A percentile compares a stretch with the other conserved stretches of the same genome.
Evolutionary conservation across 1,139 yeast genomes (phyloP).

Genomic region (Hemisphaericaspora lyxosophila): DNA sequence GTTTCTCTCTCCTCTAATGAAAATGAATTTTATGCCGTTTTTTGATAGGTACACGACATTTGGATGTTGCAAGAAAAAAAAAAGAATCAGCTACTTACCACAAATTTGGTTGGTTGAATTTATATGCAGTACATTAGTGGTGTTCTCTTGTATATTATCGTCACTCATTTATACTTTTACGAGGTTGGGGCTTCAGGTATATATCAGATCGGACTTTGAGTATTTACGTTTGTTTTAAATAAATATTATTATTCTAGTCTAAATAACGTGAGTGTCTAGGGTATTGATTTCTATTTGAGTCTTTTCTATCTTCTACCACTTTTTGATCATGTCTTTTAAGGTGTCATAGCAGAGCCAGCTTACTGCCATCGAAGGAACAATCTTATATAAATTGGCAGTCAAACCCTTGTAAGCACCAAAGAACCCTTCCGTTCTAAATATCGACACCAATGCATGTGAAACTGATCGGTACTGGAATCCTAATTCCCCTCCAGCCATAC

Average conservation of each 20-base stretch:
- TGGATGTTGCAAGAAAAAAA: too few relatives aligned
- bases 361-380: slow-evolving; percentile 93
- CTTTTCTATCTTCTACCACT: slow-evolving; percentile 26
- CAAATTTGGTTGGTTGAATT: slow-evolving; percentile 7
- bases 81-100: not conserved
- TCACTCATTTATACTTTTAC: too few relatives aligned
- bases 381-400: slow-evolving; percentile 84
- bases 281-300: not conserved
- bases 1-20: too few relatives aligned
- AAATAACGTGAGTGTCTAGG: too few relatives aligned
- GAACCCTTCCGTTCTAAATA: slow-evolving; percentile 72
- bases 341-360: slow-evolving; percentile 87
- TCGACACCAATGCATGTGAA: slow-evolving; percentile 65
- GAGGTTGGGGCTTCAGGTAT: not conserved
- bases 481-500: slow-evolving; percentile 73
- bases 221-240: not conserved
- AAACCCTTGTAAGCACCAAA: slow-evolving; percentile 86
- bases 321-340: slow-evolving; percentile 43
- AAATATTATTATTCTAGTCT: too few relatives aligned
- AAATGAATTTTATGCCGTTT: too few relatives aligned
- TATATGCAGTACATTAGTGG: slow-evolving; percentile 4
- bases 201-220: not conserved
- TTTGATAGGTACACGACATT: too few relatives aligned
- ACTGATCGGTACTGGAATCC: slow-evolving; percentile 82
- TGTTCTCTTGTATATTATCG: slow-evolving; percentile 17